Percentiles rank a stretch among this genome's conserved stretches.
phyloP scores from a whole-genome alignment of 2,329 filamentous ascomycete genomes.

The Dactylonectria estremocensis region DNA sequence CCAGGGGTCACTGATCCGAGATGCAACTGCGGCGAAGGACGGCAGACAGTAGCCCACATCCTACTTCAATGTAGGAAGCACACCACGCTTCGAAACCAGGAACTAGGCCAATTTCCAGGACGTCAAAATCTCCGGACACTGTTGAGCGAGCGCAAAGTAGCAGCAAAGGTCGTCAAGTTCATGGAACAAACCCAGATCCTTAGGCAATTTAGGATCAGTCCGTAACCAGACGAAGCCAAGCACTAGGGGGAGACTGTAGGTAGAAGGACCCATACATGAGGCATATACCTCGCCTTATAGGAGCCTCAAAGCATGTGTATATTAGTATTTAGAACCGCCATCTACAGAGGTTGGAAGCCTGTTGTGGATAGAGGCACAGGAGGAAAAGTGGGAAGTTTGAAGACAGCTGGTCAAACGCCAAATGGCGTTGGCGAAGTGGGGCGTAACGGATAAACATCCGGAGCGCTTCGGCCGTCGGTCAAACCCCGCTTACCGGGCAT shows the following conservation, averaged over 20 bases:
- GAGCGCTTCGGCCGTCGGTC: too few species aligned
- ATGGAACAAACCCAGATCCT: conserved; percentile 13
- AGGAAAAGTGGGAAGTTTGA: conserved; percentile 10
- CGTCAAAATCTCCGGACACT: neutral
- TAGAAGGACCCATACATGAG: neutral
- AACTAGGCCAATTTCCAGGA: conserved; percentile 2
- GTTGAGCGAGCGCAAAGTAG: conserved; percentile 8
- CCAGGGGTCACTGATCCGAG: conserved; percentile 18
- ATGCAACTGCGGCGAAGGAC: conserved; percentile 28
- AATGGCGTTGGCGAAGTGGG: neutral
- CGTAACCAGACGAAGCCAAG: too few species aligned
- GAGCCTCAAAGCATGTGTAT: neutral
- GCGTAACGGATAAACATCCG: neutral
- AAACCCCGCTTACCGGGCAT: too few species aligned
- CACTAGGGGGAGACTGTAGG: conserved; percentile 6
- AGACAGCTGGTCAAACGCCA: conserved; percentile 8
- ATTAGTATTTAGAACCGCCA: neutral
- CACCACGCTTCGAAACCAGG: neutral
- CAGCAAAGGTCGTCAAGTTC: conserved; percentile 13
- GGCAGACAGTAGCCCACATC: conserved; percentile 29
- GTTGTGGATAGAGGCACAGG: too few species aligned
- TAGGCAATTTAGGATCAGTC: too few species aligned
- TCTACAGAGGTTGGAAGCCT: conserved; percentile 4
- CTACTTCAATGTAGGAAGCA: conserved; percentile 17
- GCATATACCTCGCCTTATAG: neutral